Base-by-base conservation (phyloP, 345 rosid genomes). In the Kernera saxatilis region DNA sequence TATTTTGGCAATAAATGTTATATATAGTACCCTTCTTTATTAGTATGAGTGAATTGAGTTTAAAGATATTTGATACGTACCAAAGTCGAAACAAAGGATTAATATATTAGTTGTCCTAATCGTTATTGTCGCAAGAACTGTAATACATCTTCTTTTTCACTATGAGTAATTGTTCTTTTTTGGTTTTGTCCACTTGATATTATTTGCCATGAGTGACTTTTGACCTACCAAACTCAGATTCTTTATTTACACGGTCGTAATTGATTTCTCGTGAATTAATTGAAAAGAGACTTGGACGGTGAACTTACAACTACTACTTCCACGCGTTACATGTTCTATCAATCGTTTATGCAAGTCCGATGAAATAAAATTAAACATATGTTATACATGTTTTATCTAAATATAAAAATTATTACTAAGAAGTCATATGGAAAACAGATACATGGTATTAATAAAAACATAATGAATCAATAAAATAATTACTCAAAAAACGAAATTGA, bases 251-350 rank as follows among this genome's bases (percentile, higher is more conserved):
- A 66, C 60, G 72, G 77, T 65, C 59, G 66, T 46, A 37, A 3
- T 56, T 65, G 72, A 65, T 37, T 65, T 14, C 19, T 65, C 67
- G 67, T 73, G 52, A 19, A 25, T 66, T 1, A 43, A 37, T 36
- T 10, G 11, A 73, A 56, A 44, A 17, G 37, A 12, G 32, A 46
- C 58, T 65, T 65, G 67, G 72, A 73, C 77, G 77, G 77, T 57
- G 36, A 65, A 25, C 41, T 64, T 54, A 72, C 56, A 72, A 44
- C 76, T 13, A 64, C 76, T 10, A 44, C 48, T 45, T 23, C 66
- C 59, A 73, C 77, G 59, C 66, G 6, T 19, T 27, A 12, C 77
- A 55, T 73, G 71, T 27, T 64, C 8, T 36, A 57, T 21, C 71
- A 46, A 65, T 64, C 49, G 33, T 33, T 12, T 63, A 53, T 15